Conservation (phyloP, 2,329 filamentous ascomycete species). For the Eutypella sp. region DNA sequence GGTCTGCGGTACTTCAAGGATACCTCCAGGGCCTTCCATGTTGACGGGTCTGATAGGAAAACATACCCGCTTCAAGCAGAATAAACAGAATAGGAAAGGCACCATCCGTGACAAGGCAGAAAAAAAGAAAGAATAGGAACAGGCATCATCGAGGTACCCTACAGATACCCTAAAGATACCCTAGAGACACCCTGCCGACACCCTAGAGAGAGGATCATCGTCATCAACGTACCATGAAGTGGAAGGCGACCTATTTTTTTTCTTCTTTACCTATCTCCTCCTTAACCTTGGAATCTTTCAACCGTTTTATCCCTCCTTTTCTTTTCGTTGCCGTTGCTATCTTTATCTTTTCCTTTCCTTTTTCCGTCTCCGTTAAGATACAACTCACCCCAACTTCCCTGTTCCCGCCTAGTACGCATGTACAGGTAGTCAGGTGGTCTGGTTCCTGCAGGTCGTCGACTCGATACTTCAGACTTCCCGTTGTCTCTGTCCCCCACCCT, state of each 20-base stretch:
- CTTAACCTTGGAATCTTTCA: neutral
- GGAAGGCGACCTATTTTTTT: too few relatives aligned
- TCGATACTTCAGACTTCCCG: slow-evolving; percentile 16
- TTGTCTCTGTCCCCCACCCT: slow-evolving; percentile 1
- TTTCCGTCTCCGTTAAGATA: too few relatives aligned
- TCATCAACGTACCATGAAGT: neutral
- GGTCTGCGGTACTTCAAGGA: neutral
- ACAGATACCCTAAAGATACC: neutral
- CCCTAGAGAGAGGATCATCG: neutral
- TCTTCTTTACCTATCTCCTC: too few relatives aligned
- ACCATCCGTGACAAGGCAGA: neutral
- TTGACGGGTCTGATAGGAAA: neutral
- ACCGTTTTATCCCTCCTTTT: neutral
- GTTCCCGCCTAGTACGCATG: neutral
- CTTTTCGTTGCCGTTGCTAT: neutral
- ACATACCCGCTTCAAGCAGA: neutral
- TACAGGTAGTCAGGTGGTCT: neutral
- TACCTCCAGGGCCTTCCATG: neutral
- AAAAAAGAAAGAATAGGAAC: neutral
- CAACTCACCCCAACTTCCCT: too few relatives aligned
- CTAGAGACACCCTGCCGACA: neutral
- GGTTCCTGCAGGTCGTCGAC: slow-evolving; percentile 3
- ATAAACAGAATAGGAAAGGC: neutral
- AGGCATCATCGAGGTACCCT: neutral
- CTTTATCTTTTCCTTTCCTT: neutral